Conservation (phyloP, 2,329 filamentous ascomycete genomes). For the Aspergillus udagawae region DNA sequence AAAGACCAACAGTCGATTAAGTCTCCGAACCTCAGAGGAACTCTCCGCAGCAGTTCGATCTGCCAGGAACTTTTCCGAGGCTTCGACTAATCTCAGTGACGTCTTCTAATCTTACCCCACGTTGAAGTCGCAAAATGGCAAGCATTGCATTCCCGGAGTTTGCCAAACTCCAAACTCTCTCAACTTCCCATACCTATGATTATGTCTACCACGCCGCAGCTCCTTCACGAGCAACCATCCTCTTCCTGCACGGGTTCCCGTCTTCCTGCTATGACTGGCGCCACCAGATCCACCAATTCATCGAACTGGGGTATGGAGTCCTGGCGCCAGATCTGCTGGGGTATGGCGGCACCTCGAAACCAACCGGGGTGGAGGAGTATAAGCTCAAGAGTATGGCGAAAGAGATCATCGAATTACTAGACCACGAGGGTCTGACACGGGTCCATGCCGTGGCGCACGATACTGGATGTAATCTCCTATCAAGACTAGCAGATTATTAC, state of each 20-base stretch:
- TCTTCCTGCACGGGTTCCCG: constrained; percentile 50
- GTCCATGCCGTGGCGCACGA: constrained; percentile 25
- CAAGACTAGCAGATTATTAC: constrained; percentile 22
- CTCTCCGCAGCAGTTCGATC: neutral
- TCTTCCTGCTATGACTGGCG: constrained; percentile 46
- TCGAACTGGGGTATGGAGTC: constrained; percentile 39
- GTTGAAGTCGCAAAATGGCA: constrained; percentile 8
- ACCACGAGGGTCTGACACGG: constrained; percentile 17
- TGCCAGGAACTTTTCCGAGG: neutral
- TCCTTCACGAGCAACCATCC: constrained; percentile 29
- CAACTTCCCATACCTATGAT: constrained; percentile 19
- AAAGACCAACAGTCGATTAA: neutral
- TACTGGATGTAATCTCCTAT: constrained; percentile 21
- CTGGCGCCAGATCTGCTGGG: constrained; percentile 43
- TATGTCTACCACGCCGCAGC: constrained; percentile 26
- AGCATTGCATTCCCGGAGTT: constrained; percentile 15
- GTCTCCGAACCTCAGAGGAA: neutral
- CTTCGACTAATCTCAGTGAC: neutral
- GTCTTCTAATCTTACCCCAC: neutral
- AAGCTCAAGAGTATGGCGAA: constrained; percentile 27
- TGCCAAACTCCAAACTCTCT: constrained; percentile 12
- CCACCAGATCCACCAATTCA: constrained; percentile 35
- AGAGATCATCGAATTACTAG: constrained; percentile 33
- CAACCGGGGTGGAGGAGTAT: constrained; percentile 24
- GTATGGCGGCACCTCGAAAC: constrained; percentile 34